phyloP scores from a whole-genome alignment of 106 monocot species.

The Posidonia australis region DNA sequence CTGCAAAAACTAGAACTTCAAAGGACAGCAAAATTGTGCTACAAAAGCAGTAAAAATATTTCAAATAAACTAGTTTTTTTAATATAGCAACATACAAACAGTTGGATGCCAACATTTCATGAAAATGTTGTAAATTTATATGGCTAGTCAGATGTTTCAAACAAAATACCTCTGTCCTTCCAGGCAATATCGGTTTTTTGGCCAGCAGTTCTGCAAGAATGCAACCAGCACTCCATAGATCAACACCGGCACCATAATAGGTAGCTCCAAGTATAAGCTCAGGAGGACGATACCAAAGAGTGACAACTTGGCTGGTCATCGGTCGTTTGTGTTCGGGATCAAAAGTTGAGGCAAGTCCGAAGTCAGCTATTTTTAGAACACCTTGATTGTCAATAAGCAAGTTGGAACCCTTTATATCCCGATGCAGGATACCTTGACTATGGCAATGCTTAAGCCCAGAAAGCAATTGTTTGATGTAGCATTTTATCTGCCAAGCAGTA shows the following conservation, averaged over 20 bases:
- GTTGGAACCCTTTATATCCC: constrained; percentile 23
- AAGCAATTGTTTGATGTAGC: constrained; percentile 27
- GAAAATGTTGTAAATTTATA: too few relatives aligned
- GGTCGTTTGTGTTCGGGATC: constrained; percentile 15
- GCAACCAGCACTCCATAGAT: constrained; percentile 34
- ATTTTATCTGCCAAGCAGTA: constrained; percentile 15
- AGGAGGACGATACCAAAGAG: constrained; percentile 25
- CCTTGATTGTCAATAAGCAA: constrained; percentile 20
- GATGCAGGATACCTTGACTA: constrained; percentile 13
- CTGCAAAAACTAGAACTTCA: too few relatives aligned
- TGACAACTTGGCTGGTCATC: constrained; percentile 21
- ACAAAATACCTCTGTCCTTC: constrained; percentile 16
- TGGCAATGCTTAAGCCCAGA: constrained; percentile 29
- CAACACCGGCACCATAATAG: constrained; percentile 16
- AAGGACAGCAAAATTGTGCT: too few relatives aligned
- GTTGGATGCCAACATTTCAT: too few relatives aligned
- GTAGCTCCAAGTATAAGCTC: constrained; percentile 21
- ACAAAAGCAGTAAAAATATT: too few relatives aligned
- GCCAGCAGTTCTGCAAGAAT: constrained; percentile 22
- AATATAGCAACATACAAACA: too few relatives aligned
- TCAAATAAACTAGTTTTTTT: too few relatives aligned
- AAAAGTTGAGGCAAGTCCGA: constrained; percentile 15
- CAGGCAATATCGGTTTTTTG: constrained; percentile 17
- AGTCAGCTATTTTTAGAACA: constrained; percentile 23
- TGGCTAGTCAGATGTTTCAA: too few relatives aligned